Evolutionary conservation across 768 basidiomycete species (phyloP).

Genomic region (Boletales sp.): DNA sequence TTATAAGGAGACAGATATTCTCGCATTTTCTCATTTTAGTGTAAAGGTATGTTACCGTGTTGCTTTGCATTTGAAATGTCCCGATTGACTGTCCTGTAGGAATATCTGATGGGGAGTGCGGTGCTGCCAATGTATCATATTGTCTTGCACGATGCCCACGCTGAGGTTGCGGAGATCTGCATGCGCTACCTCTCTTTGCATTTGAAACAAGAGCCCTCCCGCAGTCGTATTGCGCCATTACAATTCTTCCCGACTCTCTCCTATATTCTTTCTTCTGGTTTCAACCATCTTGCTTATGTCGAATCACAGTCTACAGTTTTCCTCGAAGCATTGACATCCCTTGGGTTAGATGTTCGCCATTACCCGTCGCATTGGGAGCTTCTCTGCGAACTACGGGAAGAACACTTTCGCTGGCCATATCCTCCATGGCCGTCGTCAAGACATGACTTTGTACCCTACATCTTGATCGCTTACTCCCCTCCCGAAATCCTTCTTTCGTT

Average conservation of each 20-base stretch:
- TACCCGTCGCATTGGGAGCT: conserved; percentile 2
- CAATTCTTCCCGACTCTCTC: not conserved
- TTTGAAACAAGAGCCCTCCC: not conserved
- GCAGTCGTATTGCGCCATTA: not conserved
- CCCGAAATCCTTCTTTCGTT: not conserved
- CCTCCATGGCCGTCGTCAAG: conserved; percentile 1
- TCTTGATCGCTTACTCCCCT: conserved; percentile 2
- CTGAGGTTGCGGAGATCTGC: not conserved
- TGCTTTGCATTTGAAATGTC: too few species aligned
- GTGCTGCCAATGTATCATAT: not conserved
- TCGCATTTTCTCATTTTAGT: not conserved
- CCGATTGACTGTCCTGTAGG: not conserved
- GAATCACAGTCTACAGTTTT: not conserved
- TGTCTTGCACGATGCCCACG: not conserved
- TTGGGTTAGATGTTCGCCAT: not conserved
- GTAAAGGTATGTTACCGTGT: not conserved
- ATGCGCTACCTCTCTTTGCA: not conserved
- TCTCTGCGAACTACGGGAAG: conserved; percentile 1
- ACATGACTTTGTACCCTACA: conserved; percentile 1
- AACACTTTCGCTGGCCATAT: not conserved
- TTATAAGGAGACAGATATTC: not conserved
- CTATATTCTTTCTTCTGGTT: not conserved
- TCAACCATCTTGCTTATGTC: not conserved
- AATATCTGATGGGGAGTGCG: not conserved
- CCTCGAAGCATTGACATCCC: not conserved